Evolutionary conservation across 2,329 filamentous ascomycete species (phyloP).

Genomic region (Macrophomina tecta): DNA sequence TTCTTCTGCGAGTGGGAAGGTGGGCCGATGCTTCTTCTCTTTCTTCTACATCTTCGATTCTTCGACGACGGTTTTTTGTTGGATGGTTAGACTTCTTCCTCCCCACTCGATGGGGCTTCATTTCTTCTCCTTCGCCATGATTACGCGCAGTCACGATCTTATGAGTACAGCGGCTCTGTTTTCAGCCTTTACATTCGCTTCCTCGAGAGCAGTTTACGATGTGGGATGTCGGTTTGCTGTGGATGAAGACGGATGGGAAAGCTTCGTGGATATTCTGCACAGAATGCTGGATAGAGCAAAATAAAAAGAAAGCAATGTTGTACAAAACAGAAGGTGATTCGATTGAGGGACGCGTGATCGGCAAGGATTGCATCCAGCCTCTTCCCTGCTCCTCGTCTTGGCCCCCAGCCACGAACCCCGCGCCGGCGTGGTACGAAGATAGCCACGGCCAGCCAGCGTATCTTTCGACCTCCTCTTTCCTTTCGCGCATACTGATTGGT

Average conservation of each 20-base stretch:
- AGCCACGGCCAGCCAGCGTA: no score
- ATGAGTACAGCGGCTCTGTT: not conserved
- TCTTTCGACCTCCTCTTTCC: no score
- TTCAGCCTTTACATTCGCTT: constrained; percentile 5
- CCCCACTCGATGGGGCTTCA: not conserved
- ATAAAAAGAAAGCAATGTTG: not conserved
- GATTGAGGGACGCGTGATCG: not conserved
- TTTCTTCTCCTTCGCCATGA: not conserved
- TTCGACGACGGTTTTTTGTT: not conserved
- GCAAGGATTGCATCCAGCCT: constrained; percentile 13
- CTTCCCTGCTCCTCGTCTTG: constrained; percentile 14
- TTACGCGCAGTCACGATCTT: not conserved
- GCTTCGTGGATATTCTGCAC: not conserved
- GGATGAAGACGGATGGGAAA: no score
- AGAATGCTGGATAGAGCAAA: not conserved
- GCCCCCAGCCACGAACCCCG: constrained; percentile 22
- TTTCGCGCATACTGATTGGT: no score
- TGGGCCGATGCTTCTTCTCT: no score
- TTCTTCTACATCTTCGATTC: not conserved
- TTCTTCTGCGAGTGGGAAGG: no score
- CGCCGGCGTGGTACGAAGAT: not conserved
- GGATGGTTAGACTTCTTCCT: not conserved
- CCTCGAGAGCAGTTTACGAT: not conserved
- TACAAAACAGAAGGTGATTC: not conserved
- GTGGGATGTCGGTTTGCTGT: no score